Base-by-base conservation (phyloP, 108 stramenopile genomes). In the Cyclotella distinguenda region DNA sequence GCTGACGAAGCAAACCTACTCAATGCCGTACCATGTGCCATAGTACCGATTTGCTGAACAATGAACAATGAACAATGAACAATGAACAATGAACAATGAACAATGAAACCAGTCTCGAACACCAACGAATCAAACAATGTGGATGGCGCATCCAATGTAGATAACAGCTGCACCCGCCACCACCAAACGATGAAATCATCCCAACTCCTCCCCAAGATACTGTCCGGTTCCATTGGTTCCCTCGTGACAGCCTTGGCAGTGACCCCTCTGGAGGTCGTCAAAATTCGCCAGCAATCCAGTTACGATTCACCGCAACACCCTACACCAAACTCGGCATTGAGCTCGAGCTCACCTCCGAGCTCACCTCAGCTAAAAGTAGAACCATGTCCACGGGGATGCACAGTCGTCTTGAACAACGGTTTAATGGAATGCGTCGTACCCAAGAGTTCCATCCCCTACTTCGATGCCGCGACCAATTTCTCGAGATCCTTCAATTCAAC, bases 221-320 rank as follows among this genome's bases (percentile, higher is more conserved):
- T 84, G 4, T 83, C 85, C 28, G 84, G 84, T 4, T 80, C 82
- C 25, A 53, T 90, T 3, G 89, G 89, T 13, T 84, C 86, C 8
- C 59, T 83, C 38, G 57, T 87, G 6, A 85, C 86, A 10, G 82
- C 84, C 18, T 40, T 85, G 21, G 66, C 77, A 3, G 86, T 90
- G 6, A 83, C 83, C 13, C 89, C 89, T 8, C 43, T 90, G 28
- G 89, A 90, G 44, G 89, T 90, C 13, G 84, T 87, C 43, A 90
- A 90, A 56, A 81, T 90, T 13, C 86, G 86, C 15, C 74, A 82
- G 62, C 89, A 90, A 57, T 40, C 64, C 38, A n/a, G n/a, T n/a
- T n/a, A n/a, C n/a, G n/a, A n/a, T n/a, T n/a, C n/a, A n/a, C n/a
- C n/a, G n/a, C n/a, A n/a, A n/a, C n/a, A n/a, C n/a, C n/a, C n/a